phyloP scores from a whole-genome alignment of 2,329 filamentous ascomycete genomes.

The Penicillium glabrum region DNA sequence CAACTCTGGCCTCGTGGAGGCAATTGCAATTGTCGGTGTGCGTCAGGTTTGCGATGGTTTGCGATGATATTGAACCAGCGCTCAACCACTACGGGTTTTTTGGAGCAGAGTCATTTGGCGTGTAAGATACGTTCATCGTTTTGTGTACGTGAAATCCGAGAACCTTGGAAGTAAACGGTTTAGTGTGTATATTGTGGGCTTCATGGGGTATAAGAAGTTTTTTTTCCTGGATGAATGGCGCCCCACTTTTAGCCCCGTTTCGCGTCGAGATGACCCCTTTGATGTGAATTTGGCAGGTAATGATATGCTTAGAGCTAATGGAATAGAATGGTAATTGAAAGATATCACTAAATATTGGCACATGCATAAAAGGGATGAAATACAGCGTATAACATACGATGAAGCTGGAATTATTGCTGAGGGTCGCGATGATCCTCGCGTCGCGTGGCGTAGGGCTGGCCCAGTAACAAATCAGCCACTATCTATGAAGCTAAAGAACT shows the following conservation, averaged over 20 bases:
- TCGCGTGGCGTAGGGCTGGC: slow-evolving; percentile 10
- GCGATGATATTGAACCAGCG: neutral
- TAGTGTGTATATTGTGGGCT: neutral
- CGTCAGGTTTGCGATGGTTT: neutral
- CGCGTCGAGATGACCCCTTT: neutral
- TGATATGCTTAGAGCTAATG: neutral
- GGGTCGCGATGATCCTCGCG: neutral
- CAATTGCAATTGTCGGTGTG: slow-evolving; percentile 4
- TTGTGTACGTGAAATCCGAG: too few relatives aligned
- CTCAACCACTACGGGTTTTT: neutral
- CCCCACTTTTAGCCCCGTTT: neutral
- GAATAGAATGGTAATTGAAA: neutral
- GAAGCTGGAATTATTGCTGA: neutral
- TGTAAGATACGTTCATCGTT: neutral
- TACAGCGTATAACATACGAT: neutral
- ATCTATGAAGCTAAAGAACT: neutral
- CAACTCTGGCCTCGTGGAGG: neutral
- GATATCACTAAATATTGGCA: neutral
- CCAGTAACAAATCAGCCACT: neutral
- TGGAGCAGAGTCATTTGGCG: neutral
- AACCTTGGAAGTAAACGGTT: neutral
- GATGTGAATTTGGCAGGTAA: neutral
- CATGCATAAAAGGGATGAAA: neutral
- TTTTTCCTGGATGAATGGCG: neutral
- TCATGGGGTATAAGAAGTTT: neutral